Conservation (phyloP, 164 flowering plant species). For the Magnolia officinalis region DNA sequence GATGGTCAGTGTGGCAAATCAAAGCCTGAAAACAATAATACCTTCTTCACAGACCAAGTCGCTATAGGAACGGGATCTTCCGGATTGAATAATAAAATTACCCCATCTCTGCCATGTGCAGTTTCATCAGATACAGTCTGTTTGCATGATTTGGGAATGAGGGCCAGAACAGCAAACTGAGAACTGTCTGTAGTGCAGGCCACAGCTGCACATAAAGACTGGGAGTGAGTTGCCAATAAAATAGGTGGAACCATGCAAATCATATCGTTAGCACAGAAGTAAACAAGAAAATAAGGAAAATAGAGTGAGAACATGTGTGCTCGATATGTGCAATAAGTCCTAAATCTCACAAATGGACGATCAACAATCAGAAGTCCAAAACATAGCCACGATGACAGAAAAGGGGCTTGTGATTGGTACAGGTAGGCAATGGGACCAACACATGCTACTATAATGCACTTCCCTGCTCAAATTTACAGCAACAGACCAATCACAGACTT, state of each 20-base stretch:
- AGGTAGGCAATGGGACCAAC: too few relatives aligned
- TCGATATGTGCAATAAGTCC: too few relatives aligned
- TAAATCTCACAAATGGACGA: too few relatives aligned
- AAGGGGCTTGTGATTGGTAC: too few relatives aligned
- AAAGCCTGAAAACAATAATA: conserved; percentile 15
- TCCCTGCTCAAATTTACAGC: too few relatives aligned
- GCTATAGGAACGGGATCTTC: conserved; percentile 62
- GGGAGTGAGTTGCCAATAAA: background rate
- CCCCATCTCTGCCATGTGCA: conserved; percentile 46
- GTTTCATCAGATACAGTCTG: conserved; percentile 19
- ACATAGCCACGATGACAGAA: too few relatives aligned
- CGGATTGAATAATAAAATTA: conserved; percentile 59
- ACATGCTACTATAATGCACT: too few relatives aligned
- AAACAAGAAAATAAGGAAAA: too few relatives aligned
- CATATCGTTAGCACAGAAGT: too few relatives aligned
- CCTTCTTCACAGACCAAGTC: conserved; percentile 81
- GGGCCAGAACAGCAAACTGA: conserved; percentile 70
- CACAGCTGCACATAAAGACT: conserved; percentile 48
- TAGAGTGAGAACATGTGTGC: too few relatives aligned
- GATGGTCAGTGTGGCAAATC: background rate
- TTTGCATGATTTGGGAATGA: conserved; percentile 36
- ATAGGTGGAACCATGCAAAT: background rate
- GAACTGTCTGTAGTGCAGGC: conserved; percentile 44
- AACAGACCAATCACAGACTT: too few relatives aligned
- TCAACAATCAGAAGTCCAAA: too few relatives aligned